These are phyloP conservation scores for Glonium stellatum DNA, from an alignment of 495 filamentous ascomycete species.

Conservation along the genomic window DNA sequence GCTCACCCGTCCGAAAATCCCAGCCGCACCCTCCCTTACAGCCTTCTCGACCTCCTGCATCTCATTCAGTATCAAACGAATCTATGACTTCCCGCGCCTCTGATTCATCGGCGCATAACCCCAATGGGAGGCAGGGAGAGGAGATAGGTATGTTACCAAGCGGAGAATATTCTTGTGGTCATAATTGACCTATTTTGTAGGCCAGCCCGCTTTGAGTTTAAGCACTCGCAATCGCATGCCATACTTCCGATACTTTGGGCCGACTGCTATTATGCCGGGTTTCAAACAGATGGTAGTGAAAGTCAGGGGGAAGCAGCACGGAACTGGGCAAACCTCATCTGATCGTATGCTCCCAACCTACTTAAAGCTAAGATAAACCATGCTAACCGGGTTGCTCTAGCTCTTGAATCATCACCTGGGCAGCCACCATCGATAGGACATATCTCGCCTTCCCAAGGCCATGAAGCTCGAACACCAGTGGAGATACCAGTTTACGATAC, in stretches of 20 bases:
- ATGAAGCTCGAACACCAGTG: constrained; percentile 46
- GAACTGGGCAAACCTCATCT: constrained; percentile 45
- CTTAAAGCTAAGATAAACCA: not conserved
- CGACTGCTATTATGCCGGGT: constrained; percentile 83
- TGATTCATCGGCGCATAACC: constrained; percentile 12
- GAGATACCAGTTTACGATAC: constrained; percentile 75
- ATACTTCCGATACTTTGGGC: constrained; percentile 82
- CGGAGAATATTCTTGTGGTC: not conserved
- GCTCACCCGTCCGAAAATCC: constrained; percentile 4
- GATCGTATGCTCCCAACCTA: constrained; percentile 18
- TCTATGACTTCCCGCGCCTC: constrained; percentile 4
- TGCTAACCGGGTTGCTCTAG: constrained; percentile 10
- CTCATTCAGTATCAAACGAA: constrained; percentile 7
- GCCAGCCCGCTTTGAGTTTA: constrained; percentile 22
- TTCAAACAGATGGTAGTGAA: constrained; percentile 88
- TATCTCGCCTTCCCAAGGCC: constrained; percentile 40
- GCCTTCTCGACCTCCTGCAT: constrained; percentile 11
- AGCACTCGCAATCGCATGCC: constrained; percentile 60
- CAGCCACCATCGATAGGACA: constrained; percentile 38
- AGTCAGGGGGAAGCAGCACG: constrained; percentile 50
- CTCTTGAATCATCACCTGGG: constrained; percentile 25
- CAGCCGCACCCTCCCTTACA: constrained; percentile 6
- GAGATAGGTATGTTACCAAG: constrained; percentile 18
- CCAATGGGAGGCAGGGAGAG: not conserved
- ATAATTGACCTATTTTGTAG: not conserved